Evolutionary conservation across 257 asterid species (phyloP), one percentile per base, ranked within the genome.

Genomic region (Lycium barbarum): DNA sequence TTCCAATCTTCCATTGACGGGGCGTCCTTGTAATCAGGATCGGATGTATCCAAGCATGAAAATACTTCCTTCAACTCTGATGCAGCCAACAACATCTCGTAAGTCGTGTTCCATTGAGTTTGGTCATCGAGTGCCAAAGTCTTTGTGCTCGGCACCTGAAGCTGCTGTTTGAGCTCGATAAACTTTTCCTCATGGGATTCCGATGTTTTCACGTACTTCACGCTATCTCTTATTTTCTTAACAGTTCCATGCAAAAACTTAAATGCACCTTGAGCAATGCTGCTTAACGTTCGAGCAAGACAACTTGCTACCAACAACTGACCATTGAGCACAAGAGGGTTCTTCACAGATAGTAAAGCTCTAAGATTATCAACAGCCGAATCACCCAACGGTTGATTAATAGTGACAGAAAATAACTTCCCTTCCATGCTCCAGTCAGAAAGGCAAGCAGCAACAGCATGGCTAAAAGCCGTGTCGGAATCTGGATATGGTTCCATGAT

Each of bases 381-480:
- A 87, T 91, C 96, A 55, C 76, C 88, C 87, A 94, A 59, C 0
- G 88, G 86, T 79, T 95, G 97, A 84, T 97, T 95, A 51, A 95
- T 88, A 4, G 96, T 93, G 7, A 95, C 93, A 15, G 98, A 95
- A 66, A 97, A 95, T 17, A 97, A 82, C 87, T 93, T 95, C 0
- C 98, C 97, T 55, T 91, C 97, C 95, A 95, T 90, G 62, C 87
- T 88, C 98, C 99, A 97, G 82, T 97, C 98, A 2, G 97, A 92
- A 12, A 95, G 93, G 88, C 99, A 95, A 8, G 95, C 97, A 51
- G 98, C 93, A 79, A 97, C 91, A 3, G 99, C 93, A 49, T 97
- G 99, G 87, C 95, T 92, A 88, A 97, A 94, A 74, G 98, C 98
- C 81, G 92, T 84, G 49, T 91, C 98, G 0, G 98, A 91, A 45